These are phyloP conservation scores for Vigna radiata DNA, from an alignment of 306 rosid genomes.

Conservation along the genomic window DNA sequence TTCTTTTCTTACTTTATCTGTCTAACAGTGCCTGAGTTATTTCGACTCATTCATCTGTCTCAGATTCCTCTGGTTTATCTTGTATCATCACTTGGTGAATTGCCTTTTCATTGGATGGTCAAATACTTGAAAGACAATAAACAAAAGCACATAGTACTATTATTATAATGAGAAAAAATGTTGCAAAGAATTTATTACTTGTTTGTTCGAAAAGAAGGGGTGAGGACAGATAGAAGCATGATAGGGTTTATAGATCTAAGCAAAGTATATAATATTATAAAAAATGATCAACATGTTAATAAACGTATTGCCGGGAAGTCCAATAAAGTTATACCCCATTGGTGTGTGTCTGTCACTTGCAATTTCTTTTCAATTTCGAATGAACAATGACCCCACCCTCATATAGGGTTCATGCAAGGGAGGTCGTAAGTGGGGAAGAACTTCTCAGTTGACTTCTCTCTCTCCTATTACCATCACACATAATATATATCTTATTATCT, in stretches of 20 bases:
- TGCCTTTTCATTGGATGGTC: too few species aligned
- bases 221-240: conserved; percentile 1
- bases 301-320: conserved; percentile 16
- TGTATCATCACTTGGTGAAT: too few species aligned
- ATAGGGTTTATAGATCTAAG: neutral
- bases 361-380: conserved; percentile 32
- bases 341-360: conserved; percentile 10
- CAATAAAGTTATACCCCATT: conserved; percentile 22
- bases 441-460: conserved; percentile 63
- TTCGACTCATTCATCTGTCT: too few species aligned
- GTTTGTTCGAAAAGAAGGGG: neutral
- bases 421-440: conserved; percentile 80
- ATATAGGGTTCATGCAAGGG: conserved; percentile 61
- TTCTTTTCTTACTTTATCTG: too few species aligned
- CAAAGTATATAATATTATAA: conserved; percentile 7
- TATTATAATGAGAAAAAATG: too few species aligned
- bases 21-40: too few species aligned
- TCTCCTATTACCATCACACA: neutral
- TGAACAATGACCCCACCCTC: conserved; percentile 31
- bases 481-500: neutral
- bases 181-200: neutral
- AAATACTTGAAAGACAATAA: too few species aligned
- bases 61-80: too few species aligned
- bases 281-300: neutral
- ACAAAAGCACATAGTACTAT: too few species aligned